Evolutionary conservation across 768 basidiomycete genomes (phyloP).

Genomic region (Cystofilobasidium bisporidii): DNA sequence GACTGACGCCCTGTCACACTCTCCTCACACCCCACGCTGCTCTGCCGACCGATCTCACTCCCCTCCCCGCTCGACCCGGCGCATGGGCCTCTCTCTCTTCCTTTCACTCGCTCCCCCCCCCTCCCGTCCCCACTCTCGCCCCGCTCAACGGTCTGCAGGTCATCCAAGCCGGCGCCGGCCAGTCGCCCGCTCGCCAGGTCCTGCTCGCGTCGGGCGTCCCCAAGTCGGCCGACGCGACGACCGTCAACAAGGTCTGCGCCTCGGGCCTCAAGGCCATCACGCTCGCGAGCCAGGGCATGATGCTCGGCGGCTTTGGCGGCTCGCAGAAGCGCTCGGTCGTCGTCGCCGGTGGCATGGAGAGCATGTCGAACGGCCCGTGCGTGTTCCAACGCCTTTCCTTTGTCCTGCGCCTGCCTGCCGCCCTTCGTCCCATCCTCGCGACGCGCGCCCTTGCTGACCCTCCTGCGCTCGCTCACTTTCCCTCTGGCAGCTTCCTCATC

Average conservation of each 20-base stretch:
- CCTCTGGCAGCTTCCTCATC: slow-evolving; percentile 43
- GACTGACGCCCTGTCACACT: too few species aligned
- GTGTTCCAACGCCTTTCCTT: too few species aligned
- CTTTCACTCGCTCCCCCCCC: not conserved
- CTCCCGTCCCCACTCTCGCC: too few species aligned
- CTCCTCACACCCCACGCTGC: too few species aligned
- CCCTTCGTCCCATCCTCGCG: not conserved
- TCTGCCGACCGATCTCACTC: too few species aligned
- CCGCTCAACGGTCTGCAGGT: too few species aligned
- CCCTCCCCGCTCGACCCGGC: too few species aligned
- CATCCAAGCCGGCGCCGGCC: slow-evolving; percentile 70
- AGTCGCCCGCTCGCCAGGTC: slow-evolving; percentile 96
- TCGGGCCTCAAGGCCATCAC: slow-evolving; percentile 94
- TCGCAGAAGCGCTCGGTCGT: slow-evolving; percentile 62
- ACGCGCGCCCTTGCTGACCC: not conserved
- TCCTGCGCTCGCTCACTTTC: too few species aligned
- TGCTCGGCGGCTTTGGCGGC: slow-evolving; percentile 48
- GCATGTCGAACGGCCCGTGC: slow-evolving; percentile 97
- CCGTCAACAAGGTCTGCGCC: slow-evolving; percentile 99
- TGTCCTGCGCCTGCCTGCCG: too few species aligned
- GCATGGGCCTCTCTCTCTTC: too few species aligned
- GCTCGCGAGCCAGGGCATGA: slow-evolving; percentile 81
- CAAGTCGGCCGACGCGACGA: slow-evolving; percentile 83
- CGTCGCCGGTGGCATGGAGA: slow-evolving; percentile 96
- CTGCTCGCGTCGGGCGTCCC: slow-evolving; percentile 81